phyloP scores from a whole-genome alignment of 2,329 filamentous ascomycete species.

The Parastagonospora nodorum region DNA sequence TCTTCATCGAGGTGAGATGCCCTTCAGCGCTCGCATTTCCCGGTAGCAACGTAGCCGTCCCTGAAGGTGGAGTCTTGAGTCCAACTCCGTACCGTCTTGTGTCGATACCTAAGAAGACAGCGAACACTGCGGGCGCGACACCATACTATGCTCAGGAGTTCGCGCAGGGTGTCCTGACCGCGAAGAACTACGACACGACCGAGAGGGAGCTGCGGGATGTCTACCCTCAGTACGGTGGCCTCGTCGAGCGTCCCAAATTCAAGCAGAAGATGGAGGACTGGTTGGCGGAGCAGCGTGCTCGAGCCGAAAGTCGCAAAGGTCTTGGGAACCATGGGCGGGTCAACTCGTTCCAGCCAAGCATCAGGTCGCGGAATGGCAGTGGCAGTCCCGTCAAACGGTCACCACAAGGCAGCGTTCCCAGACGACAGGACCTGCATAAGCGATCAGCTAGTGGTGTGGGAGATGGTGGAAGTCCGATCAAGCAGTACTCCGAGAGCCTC shows the following conservation, averaged over 20 bases:
- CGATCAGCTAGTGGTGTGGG: not conserved
- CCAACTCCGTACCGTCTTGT: conserved; percentile 30
- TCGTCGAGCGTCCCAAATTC: conserved; percentile 38
- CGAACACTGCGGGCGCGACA: not conserved
- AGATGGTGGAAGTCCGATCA: conserved; percentile 19
- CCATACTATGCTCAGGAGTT: not conserved
- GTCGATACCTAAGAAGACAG: conserved; percentile 13
- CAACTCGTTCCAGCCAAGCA: conserved; percentile 8
- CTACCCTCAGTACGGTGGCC: conserved; percentile 37
- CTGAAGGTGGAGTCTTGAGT: conserved; percentile 13
- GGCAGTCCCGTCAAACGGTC: not conserved
- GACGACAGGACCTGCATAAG: not conserved
- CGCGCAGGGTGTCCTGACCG: conserved; percentile 11
- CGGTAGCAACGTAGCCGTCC: conserved; percentile 25
- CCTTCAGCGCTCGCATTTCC: conserved; percentile 41
- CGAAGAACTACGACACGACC: conserved; percentile 28
- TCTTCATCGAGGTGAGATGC: conserved; percentile 32
- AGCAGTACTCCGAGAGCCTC: conserved; percentile 22
- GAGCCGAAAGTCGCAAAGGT: conserved; percentile 20
- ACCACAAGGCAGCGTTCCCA: not conserved
- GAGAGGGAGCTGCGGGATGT: conserved; percentile 36
- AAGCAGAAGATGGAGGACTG: conserved; percentile 36
- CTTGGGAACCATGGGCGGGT: conserved; percentile 10
- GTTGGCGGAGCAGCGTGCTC: conserved; percentile 28
- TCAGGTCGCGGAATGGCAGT: conserved; percentile 1